Base-by-base conservation (phyloP, 2,329 filamentous ascomycete species). In the Neophaeococcomyces aloes region DNA sequence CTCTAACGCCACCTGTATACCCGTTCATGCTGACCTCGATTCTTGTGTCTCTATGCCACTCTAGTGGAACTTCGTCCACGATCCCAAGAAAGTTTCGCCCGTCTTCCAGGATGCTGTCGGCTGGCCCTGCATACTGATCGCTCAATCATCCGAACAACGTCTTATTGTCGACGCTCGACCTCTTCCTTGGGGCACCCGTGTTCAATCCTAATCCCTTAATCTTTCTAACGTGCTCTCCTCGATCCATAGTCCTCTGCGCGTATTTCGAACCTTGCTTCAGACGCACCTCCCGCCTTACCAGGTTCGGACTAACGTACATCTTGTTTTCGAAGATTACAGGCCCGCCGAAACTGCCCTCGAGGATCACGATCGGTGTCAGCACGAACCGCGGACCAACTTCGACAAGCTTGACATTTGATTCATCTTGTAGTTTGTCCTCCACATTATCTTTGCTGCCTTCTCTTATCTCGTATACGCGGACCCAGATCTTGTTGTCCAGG, bases 301-400 rank as follows among this genome's bases (percentile, higher is more conserved):
- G 86, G 75, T 98, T 98, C 7, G 91, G 91, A 54, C 83, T 91
- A 42, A 98, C 85, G 57, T 94, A 98, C 63, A 94, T 83, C 72
- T 86, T 91, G 70, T 96, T 96, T 71, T 96, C 86, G 67, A 94
- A 98, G 59, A 98, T 93, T 52, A 96, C 86, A 2, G 91, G 89
- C 0, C 91, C 91, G 42, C 89, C 89, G 56, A 98, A 96, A 48
- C 84, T 88, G 33, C 86, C 87, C 62, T 98, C 91, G 56, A 94
- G 79, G 53, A 96, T 94, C 45, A 96, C 80, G 53, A 95, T 95
- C 1, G 91, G 89, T 19, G 87, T 95, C 39, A 95, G 70, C 23
- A 95, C 87, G 55, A 95, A 89, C 35, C 91, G 77, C 0, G 91
- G 91, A 0, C 91, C 91, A 49, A 98, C 94, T 65, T 98, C 91